phyloP scores from a whole-genome alignment of 2,329 filamentous ascomycete species.

The Calonectria hongkongensis region DNA sequence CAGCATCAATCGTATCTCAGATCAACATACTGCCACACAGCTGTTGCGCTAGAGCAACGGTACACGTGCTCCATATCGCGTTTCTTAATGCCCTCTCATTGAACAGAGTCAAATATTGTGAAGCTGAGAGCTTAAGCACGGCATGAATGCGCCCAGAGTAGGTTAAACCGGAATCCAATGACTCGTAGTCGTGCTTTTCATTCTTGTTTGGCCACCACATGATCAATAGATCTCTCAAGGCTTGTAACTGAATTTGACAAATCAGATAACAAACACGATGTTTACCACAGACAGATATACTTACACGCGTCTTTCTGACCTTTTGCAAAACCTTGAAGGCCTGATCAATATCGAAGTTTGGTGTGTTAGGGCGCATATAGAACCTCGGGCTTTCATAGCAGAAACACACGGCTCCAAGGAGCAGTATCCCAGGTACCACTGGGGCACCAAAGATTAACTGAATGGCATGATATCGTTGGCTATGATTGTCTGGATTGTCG shows the following conservation, averaged over 20 bases:
- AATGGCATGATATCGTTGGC: constrained; percentile 38
- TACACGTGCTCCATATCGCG: constrained; percentile 52
- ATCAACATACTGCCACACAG: constrained; percentile 52
- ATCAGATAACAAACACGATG: neutral
- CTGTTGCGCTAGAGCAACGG: constrained; percentile 54
- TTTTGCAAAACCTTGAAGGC: constrained; percentile 59
- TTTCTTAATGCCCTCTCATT: constrained; percentile 42
- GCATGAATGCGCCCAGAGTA: neutral
- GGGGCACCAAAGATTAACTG: constrained; percentile 61
- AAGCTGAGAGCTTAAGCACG: constrained; percentile 38
- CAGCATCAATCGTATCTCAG: constrained; percentile 45
- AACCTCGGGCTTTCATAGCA: constrained; percentile 64
- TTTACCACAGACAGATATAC: neutral
- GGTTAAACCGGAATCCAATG: neutral
- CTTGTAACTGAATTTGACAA: neutral
- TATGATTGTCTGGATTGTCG: neutral
- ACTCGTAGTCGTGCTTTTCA: neutral
- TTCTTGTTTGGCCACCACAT: constrained; percentile 11
- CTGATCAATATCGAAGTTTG: constrained; percentile 58
- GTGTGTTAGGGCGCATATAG: constrained; percentile 59
- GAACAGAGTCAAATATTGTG: constrained; percentile 47
- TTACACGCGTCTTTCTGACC: constrained; percentile 57
- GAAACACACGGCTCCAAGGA: constrained; percentile 60
- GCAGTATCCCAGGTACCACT: constrained; percentile 58
- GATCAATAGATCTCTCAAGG: constrained; percentile 3